Base-by-base conservation (phyloP, 2,329 filamentous ascomycete species). In the Beauveria australis region DNA sequence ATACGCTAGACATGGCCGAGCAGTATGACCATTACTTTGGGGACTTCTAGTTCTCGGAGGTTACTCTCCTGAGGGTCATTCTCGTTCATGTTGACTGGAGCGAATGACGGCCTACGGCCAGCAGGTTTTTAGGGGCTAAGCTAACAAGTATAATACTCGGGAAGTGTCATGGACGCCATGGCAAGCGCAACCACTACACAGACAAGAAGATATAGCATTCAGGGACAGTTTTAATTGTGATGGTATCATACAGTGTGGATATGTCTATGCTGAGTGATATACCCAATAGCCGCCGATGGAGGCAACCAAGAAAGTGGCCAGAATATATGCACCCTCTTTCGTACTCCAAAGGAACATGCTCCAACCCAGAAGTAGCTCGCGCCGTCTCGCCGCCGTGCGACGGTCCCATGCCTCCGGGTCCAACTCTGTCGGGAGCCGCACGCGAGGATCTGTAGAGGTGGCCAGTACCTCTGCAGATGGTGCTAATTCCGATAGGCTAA, bases 11-110 rank as follows among this genome's bases (percentile, higher is more conserved):
- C 49, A 78, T 91, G 79, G 79, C 79, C 40, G 77, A 79, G 49
- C 85, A 85, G 74, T 92, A 89, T 72, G 89, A 92, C 60, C 76
- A 79, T 56, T 84, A 80, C 67, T 93, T 93, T 71, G 78, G 79
- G 63, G 87, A 89, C 64, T 92, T 93, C 73, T 92, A 58, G 67
- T 10, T 48, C 41, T 14, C 14, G 12, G 9, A 19, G 3, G 5
- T 40, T 33, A 12, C 33, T 14, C 10, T 22, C 49, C 14, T 16
- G 43, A 3, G 41, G 24, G 57, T 30, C 10, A 28, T 24, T 12
- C 33, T 41, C 14, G 24, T 26, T 18, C 22, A 30, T 22, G 16
- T 18, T 28, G 24, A 6, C 33, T 44, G 37, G 43, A n/a, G n/a
- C 26, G 14, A 22, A 10, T 24, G 14, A 19, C 24, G 47, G 26